These are phyloP conservation scores for Hortiboletus flavorubellus DNA, from an alignment of 768 basidiomycete genomes.

Conservation along the genomic window DNA sequence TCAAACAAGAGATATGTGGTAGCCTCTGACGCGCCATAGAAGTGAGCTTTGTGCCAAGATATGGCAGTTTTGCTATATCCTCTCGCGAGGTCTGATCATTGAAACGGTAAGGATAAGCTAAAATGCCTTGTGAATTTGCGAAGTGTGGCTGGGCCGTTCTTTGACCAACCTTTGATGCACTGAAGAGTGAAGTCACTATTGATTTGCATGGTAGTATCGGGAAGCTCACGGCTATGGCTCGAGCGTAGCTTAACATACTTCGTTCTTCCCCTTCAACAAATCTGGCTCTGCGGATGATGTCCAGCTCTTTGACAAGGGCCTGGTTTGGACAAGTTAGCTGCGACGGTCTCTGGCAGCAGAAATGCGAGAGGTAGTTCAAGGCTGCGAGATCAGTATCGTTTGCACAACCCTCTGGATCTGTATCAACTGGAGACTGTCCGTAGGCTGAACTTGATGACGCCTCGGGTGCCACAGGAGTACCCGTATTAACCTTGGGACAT, in stretches of 20 bases:
- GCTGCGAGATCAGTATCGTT: conserved; percentile 14
- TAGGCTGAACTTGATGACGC: background rate
- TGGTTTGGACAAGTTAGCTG: conserved; percentile 73
- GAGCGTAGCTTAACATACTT: conserved; percentile 68
- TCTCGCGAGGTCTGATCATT: conserved; percentile 34
- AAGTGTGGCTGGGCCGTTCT: background rate
- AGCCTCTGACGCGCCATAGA: conserved; percentile 40
- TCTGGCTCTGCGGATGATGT: conserved; percentile 53
- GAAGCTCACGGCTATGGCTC: conserved; percentile 62
- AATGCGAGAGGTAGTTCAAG: conserved; percentile 35
- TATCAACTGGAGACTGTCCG: background rate
- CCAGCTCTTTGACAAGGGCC: conserved; percentile 52
- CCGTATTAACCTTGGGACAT: conserved; percentile 35
- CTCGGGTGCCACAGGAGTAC: background rate
- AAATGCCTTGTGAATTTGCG: background rate
- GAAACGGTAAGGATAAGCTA: conserved; percentile 50
- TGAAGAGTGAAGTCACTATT: conserved; percentile 17
- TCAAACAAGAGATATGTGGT: background rate
- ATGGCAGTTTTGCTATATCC: conserved; percentile 44
- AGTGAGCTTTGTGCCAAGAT: conserved; percentile 48
- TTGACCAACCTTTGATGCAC: conserved; percentile 45
- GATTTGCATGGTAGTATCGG: background rate
- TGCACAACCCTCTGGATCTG: conserved; percentile 21
- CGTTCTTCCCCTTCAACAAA: conserved; percentile 64
- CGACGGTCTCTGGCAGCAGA: conserved; percentile 60